phyloP scores from a whole-genome alignment of 345 rosid genomes.

The Populus nigra region DNA sequence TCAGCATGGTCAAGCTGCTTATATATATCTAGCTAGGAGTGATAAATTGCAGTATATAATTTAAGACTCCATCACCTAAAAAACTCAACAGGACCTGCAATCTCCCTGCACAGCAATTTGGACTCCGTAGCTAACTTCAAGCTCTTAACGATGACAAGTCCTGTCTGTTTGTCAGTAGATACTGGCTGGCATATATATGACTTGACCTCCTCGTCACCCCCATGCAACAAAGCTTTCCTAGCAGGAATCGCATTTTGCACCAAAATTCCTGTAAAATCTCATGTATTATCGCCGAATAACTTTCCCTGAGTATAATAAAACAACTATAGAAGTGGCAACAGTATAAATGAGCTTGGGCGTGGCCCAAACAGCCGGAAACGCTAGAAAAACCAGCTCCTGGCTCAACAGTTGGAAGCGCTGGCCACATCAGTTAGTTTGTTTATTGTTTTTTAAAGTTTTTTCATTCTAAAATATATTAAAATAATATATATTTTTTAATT shows the following conservation, averaged over 20 bases:
- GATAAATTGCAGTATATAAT: neutral
- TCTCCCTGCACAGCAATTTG: conserved; percentile 70
- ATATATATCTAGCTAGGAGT: neutral
- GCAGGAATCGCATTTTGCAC: conserved; percentile 89
- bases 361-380: too few species aligned
- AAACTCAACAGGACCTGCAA: conserved; percentile 81
- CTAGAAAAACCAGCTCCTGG: too few species aligned
- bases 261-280: conserved; percentile 73
- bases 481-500: too few species aligned
- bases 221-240: conserved; percentile 57
- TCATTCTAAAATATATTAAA: too few species aligned
- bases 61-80: conserved; percentile 37
- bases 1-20: neutral
- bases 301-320: too few species aligned
- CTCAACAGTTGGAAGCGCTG: too few species aligned
- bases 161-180: conserved; percentile 63
- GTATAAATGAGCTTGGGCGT: too few species aligned
- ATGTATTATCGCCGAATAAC: conserved; percentile 68
- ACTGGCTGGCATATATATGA: conserved; percentile 44
- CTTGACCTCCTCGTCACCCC: conserved; percentile 50
- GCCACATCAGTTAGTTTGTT: too few species aligned
- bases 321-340: too few species aligned
- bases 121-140: conserved; percentile 54
- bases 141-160: conserved; percentile 66
- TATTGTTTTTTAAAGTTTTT: too few species aligned